Conservation (phyloP, 352 stramenopile genomes). For the Phytopythium kandeliae region DNA sequence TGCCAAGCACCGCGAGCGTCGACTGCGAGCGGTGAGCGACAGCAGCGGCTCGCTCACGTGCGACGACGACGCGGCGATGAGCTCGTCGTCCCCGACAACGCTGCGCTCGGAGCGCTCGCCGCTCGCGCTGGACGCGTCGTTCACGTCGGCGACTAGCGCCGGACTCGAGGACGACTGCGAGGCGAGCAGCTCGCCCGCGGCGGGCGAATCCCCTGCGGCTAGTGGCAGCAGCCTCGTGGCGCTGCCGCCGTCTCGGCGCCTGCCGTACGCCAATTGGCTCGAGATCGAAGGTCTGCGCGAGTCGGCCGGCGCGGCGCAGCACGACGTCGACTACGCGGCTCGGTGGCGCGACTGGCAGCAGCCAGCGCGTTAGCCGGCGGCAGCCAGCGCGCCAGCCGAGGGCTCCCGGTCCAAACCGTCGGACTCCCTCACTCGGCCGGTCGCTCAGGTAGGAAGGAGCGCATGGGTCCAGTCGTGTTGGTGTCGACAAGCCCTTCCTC, state of each 20-base stretch:
- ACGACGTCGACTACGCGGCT: conserved; percentile 37
- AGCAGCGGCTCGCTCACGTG: neutral
- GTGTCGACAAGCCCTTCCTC: too few relatives aligned
- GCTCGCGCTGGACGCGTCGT: conserved; percentile 20
- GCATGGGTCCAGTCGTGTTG: too few relatives aligned
- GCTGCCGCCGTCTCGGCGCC: conserved; percentile 41
- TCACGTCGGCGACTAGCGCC: conserved; percentile 18
- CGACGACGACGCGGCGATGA: neutral
- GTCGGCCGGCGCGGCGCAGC: conserved; percentile 40
- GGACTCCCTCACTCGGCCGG: too few relatives aligned
- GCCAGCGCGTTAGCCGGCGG: neutral
- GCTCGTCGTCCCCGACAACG: too few relatives aligned
- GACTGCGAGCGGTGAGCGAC: neutral
- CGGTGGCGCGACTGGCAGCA: conserved; percentile 13
- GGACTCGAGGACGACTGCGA: conserved; percentile 8
- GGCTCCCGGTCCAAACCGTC: too few relatives aligned
- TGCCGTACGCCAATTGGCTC: conserved; percentile 76
- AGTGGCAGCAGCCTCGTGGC: conserved; percentile 16
- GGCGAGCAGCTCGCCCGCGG: neutral
- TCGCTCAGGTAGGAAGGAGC: too few relatives aligned
- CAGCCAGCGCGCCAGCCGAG: too few relatives aligned
- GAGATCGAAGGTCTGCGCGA: conserved; percentile 80
- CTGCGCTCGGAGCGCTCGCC: neutral
- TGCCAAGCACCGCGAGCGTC: conserved; percentile 13
- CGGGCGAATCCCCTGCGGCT: neutral